These are phyloP conservation scores for Penicillium diatomitis DNA, from an alignment of 495 filamentous ascomycete genomes.

Conservation along the genomic window DNA sequence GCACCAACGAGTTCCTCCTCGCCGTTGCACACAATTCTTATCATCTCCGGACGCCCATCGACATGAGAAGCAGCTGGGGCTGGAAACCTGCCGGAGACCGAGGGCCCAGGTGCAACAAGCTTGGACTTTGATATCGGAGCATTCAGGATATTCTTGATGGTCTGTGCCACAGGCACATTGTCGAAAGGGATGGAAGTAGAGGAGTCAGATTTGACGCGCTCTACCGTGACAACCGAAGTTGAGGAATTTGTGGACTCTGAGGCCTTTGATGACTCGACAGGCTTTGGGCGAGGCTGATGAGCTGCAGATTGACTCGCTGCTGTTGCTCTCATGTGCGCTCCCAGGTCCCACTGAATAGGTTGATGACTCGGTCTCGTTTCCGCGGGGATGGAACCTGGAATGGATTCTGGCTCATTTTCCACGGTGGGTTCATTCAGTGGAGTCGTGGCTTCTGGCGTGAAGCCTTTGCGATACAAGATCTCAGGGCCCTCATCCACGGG, in stretches of 20 bases:
- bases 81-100: neutral
- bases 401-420: neutral
- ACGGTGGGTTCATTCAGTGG: neutral
- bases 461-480: neutral
- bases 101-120: neutral
- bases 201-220: neutral
- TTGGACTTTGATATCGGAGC: neutral
- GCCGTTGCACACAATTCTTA: neutral
- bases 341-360: neutral
- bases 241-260: neutral
- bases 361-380: neutral
- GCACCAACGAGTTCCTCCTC: neutral
- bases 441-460: neutral
- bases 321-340: neutral
- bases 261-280: neutral
- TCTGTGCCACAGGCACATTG: neutral
- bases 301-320: neutral
- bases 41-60: neutral
- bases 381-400: neutral
- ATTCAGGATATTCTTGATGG: neutral
- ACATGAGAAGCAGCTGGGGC: neutral
- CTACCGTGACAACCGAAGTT: neutral
- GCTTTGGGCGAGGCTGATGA: neutral
- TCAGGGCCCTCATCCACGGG: neutral
- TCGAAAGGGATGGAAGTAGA: neutral